Evolutionary conservation across 2,329 filamentous ascomycete species (phyloP), one percentile per base, ranked within the genome.

Genomic region (Arthrobotrys megalospora): DNA sequence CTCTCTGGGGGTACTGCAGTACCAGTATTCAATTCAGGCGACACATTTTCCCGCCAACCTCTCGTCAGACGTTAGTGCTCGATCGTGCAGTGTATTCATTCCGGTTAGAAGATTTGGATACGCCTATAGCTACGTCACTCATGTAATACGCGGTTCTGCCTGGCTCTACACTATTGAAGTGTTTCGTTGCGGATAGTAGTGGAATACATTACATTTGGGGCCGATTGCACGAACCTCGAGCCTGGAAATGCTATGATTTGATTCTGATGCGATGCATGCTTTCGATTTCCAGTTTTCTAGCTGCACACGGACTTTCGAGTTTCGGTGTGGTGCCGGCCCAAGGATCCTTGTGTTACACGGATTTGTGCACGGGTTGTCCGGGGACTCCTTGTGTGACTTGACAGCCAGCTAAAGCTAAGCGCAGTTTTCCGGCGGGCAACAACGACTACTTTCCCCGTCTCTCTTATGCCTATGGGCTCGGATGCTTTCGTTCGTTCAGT

Each of bases 391-490:
- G 7, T 38, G 19, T 28, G 11, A 34, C 16, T 11, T 28, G 11
- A 34, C 16, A 38, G 6, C 16, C 3, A 21, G 19, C 45, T 6
- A 2, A 6, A 34, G 50, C 36, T 60, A 60, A 60, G 55, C 55
- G 55, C 55, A 60, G 34, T 60, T 60, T 60, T 60, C 55, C 55
- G 55, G 55, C 55, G 55, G 55, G 34, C 55, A 60, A 28, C 14
- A 28, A n/a, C 19, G 28, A 36, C 7, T n/a, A 16, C 3, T 43
- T 60, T 43, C 55, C 55, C 36, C 16, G 55, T 60, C 55, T 60
- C 55, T 60, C 55, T 28, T 60, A 60, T 43, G 55, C 55, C 55
- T 60, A 60, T 60, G 36, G 55, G 52, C 10, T 60, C 19, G 34
- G 55, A 43, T 43, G 55, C 36, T 28, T 28, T 28, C 24, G 6